phyloP scores from a whole-genome alignment of 176 grass and related monocot genomes.

The Musa acuminata region DNA sequence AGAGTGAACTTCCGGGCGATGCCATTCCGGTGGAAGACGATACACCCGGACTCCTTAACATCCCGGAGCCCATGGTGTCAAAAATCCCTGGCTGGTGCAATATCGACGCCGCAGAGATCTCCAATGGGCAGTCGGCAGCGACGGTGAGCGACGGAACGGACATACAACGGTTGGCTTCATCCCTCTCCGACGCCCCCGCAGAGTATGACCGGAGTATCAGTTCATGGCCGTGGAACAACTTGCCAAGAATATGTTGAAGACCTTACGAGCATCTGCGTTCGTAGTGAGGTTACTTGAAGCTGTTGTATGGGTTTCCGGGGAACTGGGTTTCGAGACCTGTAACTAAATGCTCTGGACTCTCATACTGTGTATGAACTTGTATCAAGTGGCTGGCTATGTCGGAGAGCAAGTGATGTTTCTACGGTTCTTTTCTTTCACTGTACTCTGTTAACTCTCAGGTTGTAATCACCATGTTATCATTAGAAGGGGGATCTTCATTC shows the following conservation, averaged over 20 bases:
- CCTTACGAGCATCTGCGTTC: not conserved
- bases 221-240: slow-evolving; percentile 28
- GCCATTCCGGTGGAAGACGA: not conserved
- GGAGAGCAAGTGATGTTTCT: no score
- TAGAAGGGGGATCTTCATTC: no score
- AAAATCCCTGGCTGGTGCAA: slow-evolving; percentile 15
- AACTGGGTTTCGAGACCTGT: no score
- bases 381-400: no score
- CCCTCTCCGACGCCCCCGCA: not conserved
- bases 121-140: not conserved
- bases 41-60: slow-evolving; percentile 16
- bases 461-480: no score
- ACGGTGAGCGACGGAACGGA: slow-evolving; percentile 5
- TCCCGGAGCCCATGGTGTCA: slow-evolving; percentile 2
- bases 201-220: slow-evolving; percentile 36
- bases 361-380: no score
- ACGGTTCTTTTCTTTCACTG: no score
- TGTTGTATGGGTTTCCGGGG: no score
- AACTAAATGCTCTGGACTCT: no score
- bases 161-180: slow-evolving; percentile 5
- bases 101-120: slow-evolving; percentile 12
- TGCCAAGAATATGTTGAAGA: slow-evolving; percentile 33
- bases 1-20: slow-evolving; percentile 1
- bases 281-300: no score
- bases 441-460: no score